A percentile compares a stretch with the other conserved stretches of the same genome.
These are phyloP conservation scores for Cyclotella choctawhatcheeana DNA, from an alignment of 108 stramenopile species.

Conservation along the genomic window DNA sequence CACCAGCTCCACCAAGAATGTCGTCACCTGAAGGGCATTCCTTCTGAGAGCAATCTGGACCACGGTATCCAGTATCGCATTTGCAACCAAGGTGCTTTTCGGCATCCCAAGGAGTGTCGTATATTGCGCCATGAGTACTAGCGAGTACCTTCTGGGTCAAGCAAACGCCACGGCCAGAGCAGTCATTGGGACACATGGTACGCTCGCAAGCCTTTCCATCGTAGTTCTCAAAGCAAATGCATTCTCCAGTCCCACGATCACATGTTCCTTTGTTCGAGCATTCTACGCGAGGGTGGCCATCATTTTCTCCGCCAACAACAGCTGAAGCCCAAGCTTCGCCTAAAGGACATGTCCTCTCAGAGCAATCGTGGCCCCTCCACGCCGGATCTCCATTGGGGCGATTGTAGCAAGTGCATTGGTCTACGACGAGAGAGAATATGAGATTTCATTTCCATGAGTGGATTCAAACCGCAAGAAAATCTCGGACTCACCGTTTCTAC, in stretches of 20 bases:
- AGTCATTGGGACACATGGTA: slow-evolving; percentile 71
- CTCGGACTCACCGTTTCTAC: slow-evolving; percentile 50
- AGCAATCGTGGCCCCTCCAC: slow-evolving; percentile 82
- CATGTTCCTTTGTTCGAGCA: slow-evolving; percentile 87
- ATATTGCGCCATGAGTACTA: slow-evolving; percentile 42
- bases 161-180: slow-evolving; percentile 72
- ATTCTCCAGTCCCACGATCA: slow-evolving; percentile 73
- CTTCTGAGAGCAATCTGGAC: slow-evolving; percentile 84
- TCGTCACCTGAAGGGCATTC: slow-evolving; percentile 84
- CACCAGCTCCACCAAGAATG: slow-evolving; percentile 68
- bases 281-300: slow-evolving; percentile 69
- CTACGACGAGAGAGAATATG: slow-evolving; percentile 24
- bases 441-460: not conserved
- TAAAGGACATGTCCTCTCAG: slow-evolving; percentile 73
- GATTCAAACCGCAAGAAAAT: not conserved
- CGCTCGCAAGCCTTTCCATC: slow-evolving; percentile 87
- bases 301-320: slow-evolving; percentile 42
- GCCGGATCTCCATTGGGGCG: slow-evolving; percentile 73
- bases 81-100: slow-evolving; percentile 82
- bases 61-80: slow-evolving; percentile 87
- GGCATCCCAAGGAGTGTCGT: slow-evolving; percentile 78
- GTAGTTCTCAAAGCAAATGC: slow-evolving; percentile 83
- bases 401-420: slow-evolving; percentile 80
- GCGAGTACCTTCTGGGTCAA: slow-evolving; percentile 77
- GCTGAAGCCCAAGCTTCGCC: slow-evolving; percentile 67